These are phyloP conservation scores for Boletellus sp. DNA, from an alignment of 768 basidiomycete species.

Conservation along the genomic window DNA sequence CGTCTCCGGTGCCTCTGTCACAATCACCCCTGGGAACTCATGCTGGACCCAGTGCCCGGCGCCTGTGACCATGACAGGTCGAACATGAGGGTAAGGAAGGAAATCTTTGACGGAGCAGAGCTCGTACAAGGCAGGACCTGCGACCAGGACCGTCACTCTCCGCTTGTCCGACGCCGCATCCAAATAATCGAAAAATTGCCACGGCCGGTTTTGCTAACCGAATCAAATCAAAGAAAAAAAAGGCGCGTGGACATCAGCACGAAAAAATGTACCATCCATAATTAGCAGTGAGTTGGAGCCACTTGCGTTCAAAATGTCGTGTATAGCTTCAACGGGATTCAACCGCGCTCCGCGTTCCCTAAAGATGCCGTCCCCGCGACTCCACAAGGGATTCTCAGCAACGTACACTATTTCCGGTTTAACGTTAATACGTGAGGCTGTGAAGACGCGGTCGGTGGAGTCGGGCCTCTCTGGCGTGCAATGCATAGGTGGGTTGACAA, in stretches of 20 bases:
- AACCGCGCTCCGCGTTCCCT: slow-evolving; percentile 9
- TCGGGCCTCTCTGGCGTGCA: not conserved
- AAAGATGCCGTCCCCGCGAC: slow-evolving; percentile 2
- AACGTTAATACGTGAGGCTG: not conserved
- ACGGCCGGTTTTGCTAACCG: slow-evolving; percentile 15
- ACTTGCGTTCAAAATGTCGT: not conserved
- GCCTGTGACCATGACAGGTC: slow-evolving; percentile 7
- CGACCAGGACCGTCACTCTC: slow-evolving; percentile 12
- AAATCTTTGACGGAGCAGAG: slow-evolving; percentile 7
- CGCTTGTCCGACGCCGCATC: slow-evolving; percentile 1
- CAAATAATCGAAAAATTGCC: slow-evolving; percentile 15
- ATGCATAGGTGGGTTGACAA: slow-evolving; percentile 18
- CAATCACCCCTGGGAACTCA: slow-evolving; percentile 21
- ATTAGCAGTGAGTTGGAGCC: not conserved
- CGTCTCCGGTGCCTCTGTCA: slow-evolving; percentile 15
- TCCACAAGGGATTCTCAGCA: slow-evolving; percentile 15
- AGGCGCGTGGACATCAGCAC: too few species aligned
- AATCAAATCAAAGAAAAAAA: too few species aligned
- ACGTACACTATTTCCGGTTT: not conserved
- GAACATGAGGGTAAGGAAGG: slow-evolving; percentile 11
- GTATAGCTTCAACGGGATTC: slow-evolving; percentile 4
- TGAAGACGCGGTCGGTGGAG: not conserved
- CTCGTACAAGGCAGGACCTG: slow-evolving; percentile 13
- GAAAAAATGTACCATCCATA: too few species aligned
- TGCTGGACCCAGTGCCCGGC: slow-evolving; percentile 25